Evolutionary conservation across 257 asterid genomes (phyloP).

Genomic region (Lycium ferocissimum): DNA sequence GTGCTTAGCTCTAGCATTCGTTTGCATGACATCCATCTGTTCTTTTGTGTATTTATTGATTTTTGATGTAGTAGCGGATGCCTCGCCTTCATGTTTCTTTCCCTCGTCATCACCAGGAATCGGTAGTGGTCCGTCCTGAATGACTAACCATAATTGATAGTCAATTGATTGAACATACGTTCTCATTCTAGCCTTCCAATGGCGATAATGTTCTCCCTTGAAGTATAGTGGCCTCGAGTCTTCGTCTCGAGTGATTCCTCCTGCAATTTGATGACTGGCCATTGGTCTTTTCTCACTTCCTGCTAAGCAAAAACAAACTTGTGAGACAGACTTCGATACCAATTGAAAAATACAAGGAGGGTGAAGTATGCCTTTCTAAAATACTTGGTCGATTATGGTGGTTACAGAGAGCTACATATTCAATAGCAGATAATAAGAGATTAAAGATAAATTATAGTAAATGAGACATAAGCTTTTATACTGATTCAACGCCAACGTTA

Average conservation of each 20-base stretch:
- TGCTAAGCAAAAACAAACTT: not conserved
- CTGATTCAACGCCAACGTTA: not conserved
- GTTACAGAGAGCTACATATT: too few species aligned
- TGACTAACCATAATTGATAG: not conserved
- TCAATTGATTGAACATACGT: not conserved
- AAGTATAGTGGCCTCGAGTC: constrained; percentile 11
- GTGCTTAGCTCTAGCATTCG: not conserved
- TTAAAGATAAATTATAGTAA: not conserved
- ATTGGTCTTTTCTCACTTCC: not conserved
- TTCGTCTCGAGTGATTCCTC: not conserved
- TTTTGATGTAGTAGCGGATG: not conserved
- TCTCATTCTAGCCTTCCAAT: not conserved
- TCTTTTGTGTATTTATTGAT: not conserved
- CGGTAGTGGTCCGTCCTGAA: not conserved
- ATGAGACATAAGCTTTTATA: not conserved
- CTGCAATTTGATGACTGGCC: not conserved
- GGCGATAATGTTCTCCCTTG: not conserved
- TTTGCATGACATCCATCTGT: not conserved
- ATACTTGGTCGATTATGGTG: too few species aligned
- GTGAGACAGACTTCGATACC: not conserved
- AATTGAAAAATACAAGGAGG: too few species aligned
- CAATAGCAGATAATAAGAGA: not conserved
- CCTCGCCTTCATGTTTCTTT: not conserved
- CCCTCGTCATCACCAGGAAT: not conserved
- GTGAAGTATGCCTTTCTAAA: too few species aligned